Percentiles rank a stretch among this genome's conserved stretches.
Conservation (phyloP, 345 rosid species). For the Rhizophora apiculata region DNA sequence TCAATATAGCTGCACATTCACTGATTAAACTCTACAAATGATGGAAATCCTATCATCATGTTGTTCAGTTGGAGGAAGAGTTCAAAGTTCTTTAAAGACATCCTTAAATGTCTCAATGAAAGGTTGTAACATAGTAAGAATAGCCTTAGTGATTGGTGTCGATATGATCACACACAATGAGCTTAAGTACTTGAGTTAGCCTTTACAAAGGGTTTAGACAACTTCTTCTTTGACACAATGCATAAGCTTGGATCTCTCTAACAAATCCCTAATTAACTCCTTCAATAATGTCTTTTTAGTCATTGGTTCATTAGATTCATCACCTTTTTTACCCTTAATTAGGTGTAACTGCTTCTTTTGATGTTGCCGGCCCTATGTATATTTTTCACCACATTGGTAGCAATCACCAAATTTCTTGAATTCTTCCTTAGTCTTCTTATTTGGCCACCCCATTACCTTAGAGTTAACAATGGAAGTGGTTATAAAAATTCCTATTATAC, state of each 20-base stretch:
- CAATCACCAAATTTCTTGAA: no score
- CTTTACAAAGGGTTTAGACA: no score
- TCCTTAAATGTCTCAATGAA: background rate
- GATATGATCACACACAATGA: no score
- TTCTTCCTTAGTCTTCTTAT: background rate
- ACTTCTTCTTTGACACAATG: fast-evolving
- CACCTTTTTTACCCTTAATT: background rate
- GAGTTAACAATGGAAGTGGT: background rate
- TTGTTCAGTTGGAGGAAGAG: no score
- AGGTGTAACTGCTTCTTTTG: background rate
- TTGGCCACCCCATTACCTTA: fast-evolving
- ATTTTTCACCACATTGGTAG: background rate
- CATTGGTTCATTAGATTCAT: background rate
- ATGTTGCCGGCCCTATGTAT: no score
- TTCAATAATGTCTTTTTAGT: background rate
- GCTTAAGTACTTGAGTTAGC: no score
- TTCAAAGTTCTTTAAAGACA: background rate
- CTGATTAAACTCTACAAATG: no score
- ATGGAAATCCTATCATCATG: no score
- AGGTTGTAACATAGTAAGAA: no score
- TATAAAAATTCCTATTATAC: background rate
- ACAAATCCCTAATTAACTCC: background rate
- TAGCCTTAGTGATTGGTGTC: background rate
- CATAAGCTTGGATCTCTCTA: background rate
- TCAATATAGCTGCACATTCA: no score